phyloP scores from a whole-genome alignment of 768 basidiomycete species.

The Exidia glandulosa region DNA sequence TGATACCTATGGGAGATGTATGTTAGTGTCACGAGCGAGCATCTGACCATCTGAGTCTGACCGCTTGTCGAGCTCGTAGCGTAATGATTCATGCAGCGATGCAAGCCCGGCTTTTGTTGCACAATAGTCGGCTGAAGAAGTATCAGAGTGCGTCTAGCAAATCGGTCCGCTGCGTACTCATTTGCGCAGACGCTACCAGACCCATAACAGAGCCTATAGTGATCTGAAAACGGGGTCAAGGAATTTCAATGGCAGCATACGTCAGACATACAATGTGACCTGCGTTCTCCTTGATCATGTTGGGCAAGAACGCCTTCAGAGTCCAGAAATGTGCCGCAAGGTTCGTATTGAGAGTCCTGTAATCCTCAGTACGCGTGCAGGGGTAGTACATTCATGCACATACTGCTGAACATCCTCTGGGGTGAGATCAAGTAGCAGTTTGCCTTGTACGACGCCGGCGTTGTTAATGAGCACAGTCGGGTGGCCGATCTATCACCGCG shows the following conservation, averaged over 20 bases:
- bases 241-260: not conserved
- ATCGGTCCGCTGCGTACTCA: slow-evolving; percentile 42
- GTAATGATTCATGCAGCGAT: slow-evolving; percentile 70
- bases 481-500: slow-evolving; percentile 53
- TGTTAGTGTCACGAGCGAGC: not conserved
- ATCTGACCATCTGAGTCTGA: slow-evolving; percentile 19
- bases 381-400: slow-evolving; percentile 10
- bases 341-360: slow-evolving; percentile 84
- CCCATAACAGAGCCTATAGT: slow-evolving; percentile 71
- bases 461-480: slow-evolving; percentile 91
- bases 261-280: slow-evolving; percentile 72
- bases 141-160: not conserved
- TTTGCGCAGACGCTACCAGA: slow-evolving; percentile 57
- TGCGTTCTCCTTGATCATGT: slow-evolving; percentile 60
- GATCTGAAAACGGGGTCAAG: slow-evolving; percentile 38
- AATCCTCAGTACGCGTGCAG: not conserved
- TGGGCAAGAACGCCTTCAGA: slow-evolving; percentile 85
- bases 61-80: slow-evolving; percentile 79
- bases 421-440: slow-evolving; percentile 66
- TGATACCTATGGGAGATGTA: slow-evolving; percentile 39
- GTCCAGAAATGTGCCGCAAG: slow-evolving; percentile 85
- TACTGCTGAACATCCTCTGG: slow-evolving; percentile 76
- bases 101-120: slow-evolving; percentile 89
- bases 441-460: slow-evolving; percentile 89
- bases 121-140: slow-evolving; percentile 63